Percentiles rank a stretch among this genome's conserved stretches.
phyloP scores from a whole-genome alignment of 805 yeast genomes.

The Priceomyces melissophilus region DNA sequence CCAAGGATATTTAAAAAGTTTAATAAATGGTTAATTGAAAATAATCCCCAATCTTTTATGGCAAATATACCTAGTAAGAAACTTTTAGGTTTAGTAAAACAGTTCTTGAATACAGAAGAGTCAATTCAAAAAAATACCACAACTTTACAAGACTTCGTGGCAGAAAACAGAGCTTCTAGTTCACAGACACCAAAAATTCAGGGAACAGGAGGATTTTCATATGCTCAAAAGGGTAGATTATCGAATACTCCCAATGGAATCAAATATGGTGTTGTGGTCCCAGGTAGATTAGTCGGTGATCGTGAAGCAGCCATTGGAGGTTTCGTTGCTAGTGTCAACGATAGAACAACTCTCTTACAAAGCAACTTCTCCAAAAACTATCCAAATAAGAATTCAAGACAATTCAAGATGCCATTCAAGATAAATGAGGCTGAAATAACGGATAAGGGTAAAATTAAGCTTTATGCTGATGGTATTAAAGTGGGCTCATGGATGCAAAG shows the following conservation, averaged over 20 bases:
- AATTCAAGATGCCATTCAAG: slow-evolving; percentile 41
- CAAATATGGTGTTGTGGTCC: slow-evolving; percentile 50
- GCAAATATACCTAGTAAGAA: slow-evolving; percentile 19
- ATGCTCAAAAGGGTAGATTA: slow-evolving; percentile 64
- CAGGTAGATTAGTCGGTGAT: slow-evolving; percentile 61
- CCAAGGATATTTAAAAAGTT: slow-evolving; percentile 50
- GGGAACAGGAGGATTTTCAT: slow-evolving; percentile 78
- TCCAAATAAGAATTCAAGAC: slow-evolving; percentile 41
- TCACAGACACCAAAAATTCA: slow-evolving; percentile 30
- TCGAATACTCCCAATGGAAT: slow-evolving; percentile 70
- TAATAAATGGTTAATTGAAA: slow-evolving; percentile 49
- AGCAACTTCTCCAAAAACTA: slow-evolving; percentile 35
- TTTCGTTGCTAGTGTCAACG: slow-evolving; percentile 35
- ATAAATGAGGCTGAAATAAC: slow-evolving; percentile 36
- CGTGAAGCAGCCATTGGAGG: slow-evolving; percentile 53
- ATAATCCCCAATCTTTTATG: slow-evolving; percentile 40
- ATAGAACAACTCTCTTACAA: slow-evolving; percentile 35
- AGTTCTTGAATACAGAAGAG: slow-evolving; percentile 25
- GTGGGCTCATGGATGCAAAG: slow-evolving; percentile 39
- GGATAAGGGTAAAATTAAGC: slow-evolving; percentile 33
- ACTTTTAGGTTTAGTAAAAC: slow-evolving; percentile 28
- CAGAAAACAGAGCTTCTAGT: slow-evolving; percentile 6
- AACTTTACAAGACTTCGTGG: slow-evolving; percentile 21
- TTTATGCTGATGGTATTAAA: slow-evolving; percentile 39
- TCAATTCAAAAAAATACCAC: slow-evolving; percentile 19